Base-by-base conservation (phyloP, 108 stramenopile species). In the Skeletonema menzelii region DNA sequence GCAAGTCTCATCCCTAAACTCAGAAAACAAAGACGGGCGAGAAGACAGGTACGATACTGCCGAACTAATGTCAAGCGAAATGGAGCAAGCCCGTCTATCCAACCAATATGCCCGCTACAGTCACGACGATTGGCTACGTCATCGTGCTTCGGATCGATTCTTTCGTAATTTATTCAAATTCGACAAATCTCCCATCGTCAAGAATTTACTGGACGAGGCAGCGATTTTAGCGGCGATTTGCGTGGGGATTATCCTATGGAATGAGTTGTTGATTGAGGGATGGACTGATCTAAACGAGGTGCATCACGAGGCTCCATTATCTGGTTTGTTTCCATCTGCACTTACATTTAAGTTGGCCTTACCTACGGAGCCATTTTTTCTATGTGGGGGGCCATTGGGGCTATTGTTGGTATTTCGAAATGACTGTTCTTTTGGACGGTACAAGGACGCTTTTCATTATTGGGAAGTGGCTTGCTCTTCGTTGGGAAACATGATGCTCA, bases 291-390 rank as follows among this genome's bases (percentile, higher is more conserved):
- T 27, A 8, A 46, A 38, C 11, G 63, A 46, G 24, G 63, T 64
- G 8, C 63, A 64, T 46, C 40, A 64, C 3, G 63, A 64, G 11
- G 24, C 63, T 24, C 58, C 27, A 14, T 31, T 30, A 5, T 14
- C 58, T 6, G 5, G 14, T 59, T 7, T 59, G 14, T 7, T 27
- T 3, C 58, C 30, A 30, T 24, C 30, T 5, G 30, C 30, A 10
- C 12, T 59, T 8, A 59, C 58, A 3, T 30, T 59, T 7, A 59
- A 27, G 14, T 27, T 59, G 30, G 27, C 30, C 22, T 30, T 59
- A 26, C 22, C 58, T 24, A 27, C 30, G n/a, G 30, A 27, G 8
- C 75, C 75, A 13, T 76, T 76, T 68, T 69, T 69, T 0, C 31
- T 76, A 3, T 31, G 68, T 40, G 31, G 65, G n/a, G 37, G 68